Evolutionary conservation across 345 rosid species (phyloP).

Genomic region (Garcia nutans): DNA sequence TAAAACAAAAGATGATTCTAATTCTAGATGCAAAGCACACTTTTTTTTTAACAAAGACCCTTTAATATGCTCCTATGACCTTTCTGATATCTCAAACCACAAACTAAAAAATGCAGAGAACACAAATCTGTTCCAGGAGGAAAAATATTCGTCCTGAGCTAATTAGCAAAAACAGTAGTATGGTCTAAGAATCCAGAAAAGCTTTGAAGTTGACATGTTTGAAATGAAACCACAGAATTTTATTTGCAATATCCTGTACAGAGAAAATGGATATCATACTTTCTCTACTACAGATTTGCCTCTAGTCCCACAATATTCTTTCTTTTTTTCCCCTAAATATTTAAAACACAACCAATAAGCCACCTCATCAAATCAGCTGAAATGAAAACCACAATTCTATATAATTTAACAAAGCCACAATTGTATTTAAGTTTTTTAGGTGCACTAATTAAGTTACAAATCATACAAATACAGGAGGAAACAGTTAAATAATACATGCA

Average conservation of each 20-base stretch:
- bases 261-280: not conserved
- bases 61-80: not conserved
- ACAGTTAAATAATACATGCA: slow-evolving; percentile 17
- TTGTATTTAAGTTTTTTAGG: slow-evolving; percentile 15
- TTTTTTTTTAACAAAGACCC: not conserved
- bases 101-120: not conserved
- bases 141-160: slow-evolving; percentile 17
- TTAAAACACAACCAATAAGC: not conserved
- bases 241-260: not conserved
- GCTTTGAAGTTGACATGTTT: slow-evolving; percentile 15
- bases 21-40: not conserved
- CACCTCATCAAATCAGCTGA: not conserved
- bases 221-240: slow-evolving; percentile 13
- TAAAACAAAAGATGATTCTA: not conserved
- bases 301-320: not conserved
- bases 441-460: slow-evolving; percentile 20
- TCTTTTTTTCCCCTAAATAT: not conserved
- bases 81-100: not conserved
- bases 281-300: not conserved
- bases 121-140: not conserved
- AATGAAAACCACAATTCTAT: not conserved
- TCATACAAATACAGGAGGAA: slow-evolving; percentile 22
- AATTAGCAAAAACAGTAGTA: not conserved
- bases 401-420: slow-evolving; percentile 8
- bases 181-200: slow-evolving; percentile 23